Base-by-base conservation (phyloP, 352 stramenopile species). In the Pythium folliculosum region DNA sequence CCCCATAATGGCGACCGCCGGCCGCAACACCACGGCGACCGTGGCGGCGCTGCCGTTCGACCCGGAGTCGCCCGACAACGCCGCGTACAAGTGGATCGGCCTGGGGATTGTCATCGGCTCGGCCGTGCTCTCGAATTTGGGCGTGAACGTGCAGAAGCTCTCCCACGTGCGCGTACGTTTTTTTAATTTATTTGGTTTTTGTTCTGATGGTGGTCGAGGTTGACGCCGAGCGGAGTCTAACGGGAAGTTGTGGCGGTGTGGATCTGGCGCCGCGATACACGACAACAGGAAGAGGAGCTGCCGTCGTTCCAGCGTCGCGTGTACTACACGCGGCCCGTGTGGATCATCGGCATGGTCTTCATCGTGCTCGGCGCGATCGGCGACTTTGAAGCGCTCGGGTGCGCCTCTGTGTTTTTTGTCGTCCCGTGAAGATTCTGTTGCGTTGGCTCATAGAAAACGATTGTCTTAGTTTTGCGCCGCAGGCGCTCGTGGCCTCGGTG, bases 111-210 rank as follows among this genome's bases (percentile, higher is more conserved):
- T 93, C 63, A 85, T 94, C 38, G 74, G 68, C 60, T 92, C 86
- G 19, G 86, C 86, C n/a, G 79, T 95, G 60, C 77, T 93, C 47
- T 93, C 84, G 23, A 95, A 95, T 63, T 72, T 95, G 8, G 86
- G 86, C 49, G 86, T 95, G 23, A 95, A 95, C 69, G 83, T 95
- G 35, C 86, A 95, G 65, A 95, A 95, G 54, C 81, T 91, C 69
- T 95, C 86, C 14, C 86, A 95, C 65, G 83, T 92, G 44, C 80
- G 81, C 60, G 84, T 92, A 86, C 57, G 81, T 72, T 37, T 40
- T 12, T 40, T 8, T 49, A 49, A n/a, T 19, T 49, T 49, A n/a
- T n/a, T n/a, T n/a, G n/a, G n/a, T n/a, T n/a, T n/a, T n/a, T n/a
- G n/a, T n/a, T n/a, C n/a, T 17, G 40, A 48, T 48, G 40, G 3